phyloP scores from a whole-genome alignment of 108 stramenopile genomes.

The Mediolabrus comicus region DNA sequence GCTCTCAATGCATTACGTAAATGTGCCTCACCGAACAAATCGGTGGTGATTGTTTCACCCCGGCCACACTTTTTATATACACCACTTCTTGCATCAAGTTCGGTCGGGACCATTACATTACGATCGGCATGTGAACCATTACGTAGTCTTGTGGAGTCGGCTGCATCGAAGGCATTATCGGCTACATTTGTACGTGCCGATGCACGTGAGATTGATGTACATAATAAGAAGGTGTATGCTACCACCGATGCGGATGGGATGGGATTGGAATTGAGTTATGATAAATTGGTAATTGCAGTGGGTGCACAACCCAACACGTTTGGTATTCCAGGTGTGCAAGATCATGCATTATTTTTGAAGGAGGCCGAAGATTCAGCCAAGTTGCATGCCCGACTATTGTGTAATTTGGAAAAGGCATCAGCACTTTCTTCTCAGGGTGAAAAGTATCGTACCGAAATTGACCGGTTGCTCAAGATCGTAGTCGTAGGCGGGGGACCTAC shows the following conservation, averaged over 20 bases:
- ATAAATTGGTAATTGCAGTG: conserved; percentile 65
- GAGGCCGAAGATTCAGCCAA: conserved; percentile 69
- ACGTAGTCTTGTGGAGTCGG: conserved; percentile 42
- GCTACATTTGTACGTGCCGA: conserved; percentile 61
- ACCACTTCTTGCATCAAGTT: conserved; percentile 65
- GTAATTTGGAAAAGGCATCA: conserved; percentile 74
- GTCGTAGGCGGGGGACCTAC: conserved; percentile 83
- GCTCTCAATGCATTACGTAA: conserved; percentile 23
- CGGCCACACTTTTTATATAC: conserved; percentile 49
- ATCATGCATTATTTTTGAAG: conserved; percentile 73
- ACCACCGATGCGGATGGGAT: conserved; percentile 35
- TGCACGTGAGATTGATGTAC: conserved; percentile 42
- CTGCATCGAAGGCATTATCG: neutral
- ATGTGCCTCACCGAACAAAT: conserved; percentile 12
- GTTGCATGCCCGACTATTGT: conserved; percentile 60
- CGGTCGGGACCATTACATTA: conserved; percentile 70
- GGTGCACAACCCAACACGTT: conserved; percentile 77
- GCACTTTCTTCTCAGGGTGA: conserved; percentile 22
- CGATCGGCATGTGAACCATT: conserved; percentile 66
- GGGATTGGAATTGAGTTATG: conserved; percentile 51
- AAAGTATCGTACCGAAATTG: conserved; percentile 36
- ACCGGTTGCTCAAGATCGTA: conserved; percentile 69
- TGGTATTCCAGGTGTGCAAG: conserved; percentile 55
- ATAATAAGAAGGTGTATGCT: conserved; percentile 35
- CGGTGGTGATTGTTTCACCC: conserved; percentile 38